Percentiles rank a stretch among this genome's conserved stretches.
phyloP scores from a whole-genome alignment of 257 asterid genomes.

The Solanum commersonii region DNA sequence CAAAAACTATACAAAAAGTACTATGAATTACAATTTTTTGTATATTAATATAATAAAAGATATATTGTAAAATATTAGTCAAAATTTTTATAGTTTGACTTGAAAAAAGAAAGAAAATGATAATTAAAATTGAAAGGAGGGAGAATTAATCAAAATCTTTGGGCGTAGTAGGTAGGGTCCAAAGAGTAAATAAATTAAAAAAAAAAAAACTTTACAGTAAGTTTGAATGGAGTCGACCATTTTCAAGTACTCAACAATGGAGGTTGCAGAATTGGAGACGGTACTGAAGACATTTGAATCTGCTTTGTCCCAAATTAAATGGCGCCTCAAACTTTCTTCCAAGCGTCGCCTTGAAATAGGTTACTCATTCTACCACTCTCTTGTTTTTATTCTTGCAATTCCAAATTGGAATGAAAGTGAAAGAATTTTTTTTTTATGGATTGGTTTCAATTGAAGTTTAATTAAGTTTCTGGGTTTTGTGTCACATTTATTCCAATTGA shows the following conservation, averaged over 20 bases:
- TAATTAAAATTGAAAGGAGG: no score
- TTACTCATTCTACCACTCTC: not conserved
- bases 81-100: no score
- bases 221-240: not conserved
- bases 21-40: no score
- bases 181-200: no score
- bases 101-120: no score
- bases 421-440: no score
- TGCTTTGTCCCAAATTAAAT: constrained; percentile 52
- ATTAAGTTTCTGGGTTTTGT: not conserved
- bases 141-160: no score
- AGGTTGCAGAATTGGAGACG: constrained; percentile 24
- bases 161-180: no score
- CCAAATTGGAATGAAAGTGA: no score
- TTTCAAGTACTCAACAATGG: constrained; percentile 4
- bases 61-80: no score
- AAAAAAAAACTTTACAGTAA: not conserved
- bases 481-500: not conserved
- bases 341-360: constrained; percentile 78
- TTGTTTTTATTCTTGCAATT: not conserved
- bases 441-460: not conserved
- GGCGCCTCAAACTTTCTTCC: constrained; percentile 66
- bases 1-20: no score
- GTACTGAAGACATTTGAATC: constrained; percentile 35
- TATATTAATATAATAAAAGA: no score